These are phyloP conservation scores for Closterium sp. DNA, from an alignment of 139 green algal genomes.

Conservation along the genomic window DNA sequence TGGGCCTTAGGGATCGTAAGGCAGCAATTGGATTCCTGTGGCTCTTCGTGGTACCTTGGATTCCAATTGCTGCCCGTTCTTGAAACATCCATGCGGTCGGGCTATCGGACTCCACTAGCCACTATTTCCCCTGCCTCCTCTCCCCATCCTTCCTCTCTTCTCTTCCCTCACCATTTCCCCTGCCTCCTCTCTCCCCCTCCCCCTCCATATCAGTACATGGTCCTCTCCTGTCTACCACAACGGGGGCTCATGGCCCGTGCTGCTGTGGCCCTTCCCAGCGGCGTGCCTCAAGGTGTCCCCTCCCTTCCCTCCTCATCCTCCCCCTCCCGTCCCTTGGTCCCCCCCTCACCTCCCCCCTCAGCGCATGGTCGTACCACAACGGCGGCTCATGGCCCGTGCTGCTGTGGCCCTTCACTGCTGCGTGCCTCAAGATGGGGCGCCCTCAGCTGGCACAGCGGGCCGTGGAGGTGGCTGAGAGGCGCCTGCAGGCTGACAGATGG, in stretches of 20 bases:
- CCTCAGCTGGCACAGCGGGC: conserved; percentile 39
- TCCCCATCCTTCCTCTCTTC: too few relatives aligned
- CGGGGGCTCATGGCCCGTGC: too few relatives aligned
- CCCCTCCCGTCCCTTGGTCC: not conserved
- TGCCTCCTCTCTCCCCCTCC: too few relatives aligned
- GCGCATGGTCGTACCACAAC: conserved; percentile 50
- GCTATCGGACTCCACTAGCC: too few relatives aligned
- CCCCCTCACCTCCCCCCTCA: not conserved
- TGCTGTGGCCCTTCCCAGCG: too few relatives aligned
- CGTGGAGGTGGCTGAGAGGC: conserved; percentile 19
- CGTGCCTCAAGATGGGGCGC: conserved; percentile 45
- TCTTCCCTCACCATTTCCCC: too few relatives aligned
- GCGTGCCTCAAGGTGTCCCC: too few relatives aligned
- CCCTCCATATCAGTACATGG: too few relatives aligned
- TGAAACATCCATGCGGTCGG: too few relatives aligned
- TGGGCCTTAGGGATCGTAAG: not conserved
- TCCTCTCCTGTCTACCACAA: too few relatives aligned
- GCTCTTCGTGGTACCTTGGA: not conserved
- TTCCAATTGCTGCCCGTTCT: not conserved
- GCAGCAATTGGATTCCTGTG: not conserved
- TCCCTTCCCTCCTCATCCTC: not conserved
- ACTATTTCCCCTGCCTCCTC: too few relatives aligned
- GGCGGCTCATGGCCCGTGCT: conserved; percentile 48
- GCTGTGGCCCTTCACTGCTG: conserved; percentile 43
- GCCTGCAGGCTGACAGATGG: conserved; percentile 28